Evolutionary conservation across 495 filamentous ascomycete species (phyloP).

Genomic region (Aspergillus coremiiformis): DNA sequence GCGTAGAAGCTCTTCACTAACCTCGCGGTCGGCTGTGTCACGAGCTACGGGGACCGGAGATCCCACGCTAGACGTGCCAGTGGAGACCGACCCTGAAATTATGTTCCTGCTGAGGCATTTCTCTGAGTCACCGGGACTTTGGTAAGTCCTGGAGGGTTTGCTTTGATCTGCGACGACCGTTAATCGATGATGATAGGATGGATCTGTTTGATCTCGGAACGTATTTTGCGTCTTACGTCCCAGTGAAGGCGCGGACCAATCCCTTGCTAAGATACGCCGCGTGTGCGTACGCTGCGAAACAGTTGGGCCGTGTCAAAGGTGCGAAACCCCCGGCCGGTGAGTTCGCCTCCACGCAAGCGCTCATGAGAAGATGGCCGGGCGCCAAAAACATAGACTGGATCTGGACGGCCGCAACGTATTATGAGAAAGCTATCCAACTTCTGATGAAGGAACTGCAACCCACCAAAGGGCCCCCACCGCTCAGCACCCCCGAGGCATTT

Average conservation of each 20-base stretch:
- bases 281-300: constrained; percentile 55
- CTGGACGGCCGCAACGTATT: constrained; percentile 53
- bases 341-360: constrained; percentile 39
- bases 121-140: constrained; percentile 52
- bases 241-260: constrained; percentile 48
- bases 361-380: constrained; percentile 46
- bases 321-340: constrained; percentile 44
- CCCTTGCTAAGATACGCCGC: constrained; percentile 53
- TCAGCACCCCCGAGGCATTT: constrained; percentile 31
- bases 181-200: constrained; percentile 45
- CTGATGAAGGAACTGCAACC: constrained; percentile 51
- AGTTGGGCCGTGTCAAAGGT: constrained; percentile 48
- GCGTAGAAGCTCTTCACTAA: constrained; percentile 25
- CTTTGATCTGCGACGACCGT: not conserved
- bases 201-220: constrained; percentile 54
- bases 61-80: constrained; percentile 18
- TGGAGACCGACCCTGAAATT: constrained; percentile 48
- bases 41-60: constrained; percentile 13
- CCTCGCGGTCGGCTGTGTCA: constrained; percentile 18
- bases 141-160: constrained; percentile 27
- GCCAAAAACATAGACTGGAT: constrained; percentile 43
- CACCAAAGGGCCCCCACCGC: constrained; percentile 32
- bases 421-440: constrained; percentile 56
- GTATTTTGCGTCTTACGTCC: constrained; percentile 54
- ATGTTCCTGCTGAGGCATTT: constrained; percentile 57